Percentiles rank a stretch among this genome's conserved stretches.
phyloP scores from a whole-genome alignment of 2,329 filamentous ascomycete species.

The Diaporthe aspalathi region DNA sequence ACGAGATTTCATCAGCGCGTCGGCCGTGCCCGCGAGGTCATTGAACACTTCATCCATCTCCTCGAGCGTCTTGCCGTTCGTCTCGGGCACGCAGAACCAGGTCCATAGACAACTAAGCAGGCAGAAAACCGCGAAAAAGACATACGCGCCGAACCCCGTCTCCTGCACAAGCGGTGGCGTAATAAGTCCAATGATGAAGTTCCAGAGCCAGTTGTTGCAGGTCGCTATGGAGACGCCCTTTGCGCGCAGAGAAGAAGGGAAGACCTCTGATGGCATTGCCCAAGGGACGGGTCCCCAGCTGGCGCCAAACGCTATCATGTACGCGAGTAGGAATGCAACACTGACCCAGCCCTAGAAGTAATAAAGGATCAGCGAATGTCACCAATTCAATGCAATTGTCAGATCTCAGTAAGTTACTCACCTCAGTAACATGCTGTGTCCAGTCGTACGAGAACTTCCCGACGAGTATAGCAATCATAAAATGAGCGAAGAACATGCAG shows the following conservation, averaged over 20 bases:
- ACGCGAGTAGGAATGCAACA: conserved; percentile 25
- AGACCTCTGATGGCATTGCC: conserved; percentile 65
- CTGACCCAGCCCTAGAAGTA: conserved; percentile 29
- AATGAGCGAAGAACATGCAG: conserved; percentile 58
- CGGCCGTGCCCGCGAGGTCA: conserved; percentile 49
- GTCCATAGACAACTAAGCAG: conserved; percentile 23
- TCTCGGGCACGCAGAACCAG: conserved; percentile 34
- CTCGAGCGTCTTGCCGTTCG: conserved; percentile 31
- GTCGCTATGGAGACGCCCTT: conserved; percentile 72
- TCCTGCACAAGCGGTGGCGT: conserved; percentile 24
- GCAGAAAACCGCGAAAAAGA: conserved; percentile 35
- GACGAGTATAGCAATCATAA: conserved; percentile 65
- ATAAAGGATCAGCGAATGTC: conserved; percentile 42
- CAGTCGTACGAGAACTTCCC: conserved; percentile 63
- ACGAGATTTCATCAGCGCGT: conserved; percentile 30
- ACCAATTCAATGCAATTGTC: background rate
- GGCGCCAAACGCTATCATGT: conserved; percentile 20
- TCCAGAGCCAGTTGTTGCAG: conserved; percentile 70
- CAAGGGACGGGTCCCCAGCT: conserved; percentile 22
- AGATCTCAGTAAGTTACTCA: conserved; percentile 1
- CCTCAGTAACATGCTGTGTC: conserved; percentile 58
- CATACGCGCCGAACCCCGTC: conserved; percentile 18
- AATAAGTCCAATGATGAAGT: conserved; percentile 63
- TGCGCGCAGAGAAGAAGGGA: conserved; percentile 69
- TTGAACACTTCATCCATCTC: conserved; percentile 39